Evolutionary conservation across 2,329 filamentous ascomycete species (phyloP), one percentile per base, ranked within the genome.

Genomic region (Aurifilum marmelostoma): DNA sequence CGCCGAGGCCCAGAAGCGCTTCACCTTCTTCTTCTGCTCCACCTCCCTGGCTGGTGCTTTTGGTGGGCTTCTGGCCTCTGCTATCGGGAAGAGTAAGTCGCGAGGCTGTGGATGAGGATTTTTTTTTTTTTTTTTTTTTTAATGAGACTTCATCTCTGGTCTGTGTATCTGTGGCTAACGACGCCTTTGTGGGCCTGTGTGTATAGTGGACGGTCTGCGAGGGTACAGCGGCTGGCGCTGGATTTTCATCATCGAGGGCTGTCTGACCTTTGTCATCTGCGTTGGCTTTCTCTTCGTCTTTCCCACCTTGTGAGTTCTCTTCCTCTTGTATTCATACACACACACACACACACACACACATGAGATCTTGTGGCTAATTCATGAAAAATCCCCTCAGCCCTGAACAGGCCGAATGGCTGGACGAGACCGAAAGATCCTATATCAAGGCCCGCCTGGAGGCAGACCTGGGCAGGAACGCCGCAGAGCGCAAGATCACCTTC

Each of bases 11-110:
- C 95, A 98, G 80, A 93, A 93, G 75, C 89, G 96, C 39, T 97
- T 94, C 81, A 92, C 90, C 21, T 94, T 98, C 83, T 98, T 98
- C 84, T 98, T 98, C 83, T 90, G 88, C 75, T 92, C 87, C 37
- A 94, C 92, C 0, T 92, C 90, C 0, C 82, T 95, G 3, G 92
- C 92, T 1, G 92, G 92, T 41, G 92, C 93, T 0, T 97, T 97
- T 75, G 94, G 93, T 58, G 94, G 94, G 2, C 85, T 97, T 1
- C 84, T 97, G 5, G 94, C 94, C 0, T 91, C 89, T 1, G 94
- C 91, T 0, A 97, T 97, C 72, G 92, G 92, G n/a, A 92, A 96
- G 75, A 94, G 78, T 80, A 73, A 32, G 27, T 12, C 12, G n/a
- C 8, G 21, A 27, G 47, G 14, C 32, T 14, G 8, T 21, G 54